Conservation (phyloP, 495 filamentous ascomycete species). For the Hypoxylon fragiforme region DNA sequence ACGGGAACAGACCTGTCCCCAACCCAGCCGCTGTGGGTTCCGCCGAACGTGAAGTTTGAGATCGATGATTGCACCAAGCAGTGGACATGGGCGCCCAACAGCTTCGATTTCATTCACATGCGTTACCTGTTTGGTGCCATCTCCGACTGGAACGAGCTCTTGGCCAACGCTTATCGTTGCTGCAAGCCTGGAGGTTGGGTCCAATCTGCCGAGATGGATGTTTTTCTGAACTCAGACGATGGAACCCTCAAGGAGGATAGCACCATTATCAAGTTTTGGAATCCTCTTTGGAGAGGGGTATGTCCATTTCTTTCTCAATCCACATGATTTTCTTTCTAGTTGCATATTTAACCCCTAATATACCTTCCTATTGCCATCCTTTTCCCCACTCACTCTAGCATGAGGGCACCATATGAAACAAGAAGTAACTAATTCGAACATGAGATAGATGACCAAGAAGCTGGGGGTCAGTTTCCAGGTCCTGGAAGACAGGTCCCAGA, state of each 20-base stretch:
- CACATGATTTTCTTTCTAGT: too few relatives aligned
- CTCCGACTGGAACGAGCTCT: conserved; percentile 56
- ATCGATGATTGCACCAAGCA: conserved; percentile 58
- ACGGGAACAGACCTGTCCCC: conserved; percentile 60
- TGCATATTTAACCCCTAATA: too few relatives aligned
- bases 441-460: conserved; percentile 2
- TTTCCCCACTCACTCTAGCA: background rate
- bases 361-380: conserved; percentile 36
- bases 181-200: conserved; percentile 37
- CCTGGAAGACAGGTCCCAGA: conserved; percentile 50
- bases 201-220: conserved; percentile 35
- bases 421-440: background rate
- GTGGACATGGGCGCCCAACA: conserved; percentile 55
- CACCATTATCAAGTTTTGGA: conserved; percentile 43
- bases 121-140: conserved; percentile 60
- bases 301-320: background rate
- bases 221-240: conserved; percentile 34
- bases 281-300: conserved; percentile 29
- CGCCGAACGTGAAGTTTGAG: conserved; percentile 59
- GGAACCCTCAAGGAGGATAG: conserved; percentile 37
- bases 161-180: conserved; percentile 29
- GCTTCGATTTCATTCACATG: conserved; percentile 69
- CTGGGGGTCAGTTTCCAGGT: conserved; percentile 24
- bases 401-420: background rate
- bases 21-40: conserved; percentile 53